phyloP scores from a whole-genome alignment of 805 yeast species.

The Saturnispora quitensis region DNA sequence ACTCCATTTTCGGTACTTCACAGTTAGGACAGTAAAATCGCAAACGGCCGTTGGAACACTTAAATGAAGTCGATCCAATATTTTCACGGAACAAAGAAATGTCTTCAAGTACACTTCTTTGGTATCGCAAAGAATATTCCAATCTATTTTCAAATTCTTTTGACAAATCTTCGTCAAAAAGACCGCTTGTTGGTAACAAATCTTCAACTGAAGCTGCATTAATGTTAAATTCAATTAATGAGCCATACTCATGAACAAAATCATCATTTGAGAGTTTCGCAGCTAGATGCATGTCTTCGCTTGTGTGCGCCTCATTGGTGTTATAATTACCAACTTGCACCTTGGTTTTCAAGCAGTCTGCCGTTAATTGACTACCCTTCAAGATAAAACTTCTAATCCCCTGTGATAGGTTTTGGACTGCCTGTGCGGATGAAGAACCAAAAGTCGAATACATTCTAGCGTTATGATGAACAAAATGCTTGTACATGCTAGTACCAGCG shows the following conservation, averaged over 20 bases:
- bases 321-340: slow-evolving; percentile 15
- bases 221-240: slow-evolving; percentile 50
- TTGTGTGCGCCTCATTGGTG: slow-evolving; percentile 23
- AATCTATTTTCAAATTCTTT: slow-evolving; percentile 7
- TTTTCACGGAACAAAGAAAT: slow-evolving; percentile 16
- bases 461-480: slow-evolving; percentile 29
- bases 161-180: slow-evolving; percentile 19
- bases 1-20: slow-evolving; percentile 48
- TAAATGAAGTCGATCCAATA: slow-evolving; percentile 35
- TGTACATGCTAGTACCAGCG: slow-evolving; percentile 25
- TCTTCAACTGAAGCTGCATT: slow-evolving; percentile 17
- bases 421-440: slow-evolving; percentile 40
- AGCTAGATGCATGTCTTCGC: slow-evolving; percentile 27
- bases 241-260: slow-evolving; percentile 29
- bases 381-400: slow-evolving; percentile 33
- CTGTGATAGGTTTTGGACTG: slow-evolving; percentile 47
- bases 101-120: slow-evolving; percentile 15
- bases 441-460: slow-evolving; percentile 32
- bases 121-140: slow-evolving; percentile 14
- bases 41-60: slow-evolving; percentile 26
- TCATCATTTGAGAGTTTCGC: slow-evolving; percentile 24
- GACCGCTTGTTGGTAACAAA: slow-evolving; percentile 16
- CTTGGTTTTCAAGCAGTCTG: slow-evolving; percentile 13
- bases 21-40: slow-evolving; percentile 62
- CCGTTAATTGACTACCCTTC: slow-evolving; percentile 27